Percentiles rank a stretch among this genome's conserved stretches.
Conservation (phyloP, 164 flowering plant genomes). For the Amborella trichopoda region DNA sequence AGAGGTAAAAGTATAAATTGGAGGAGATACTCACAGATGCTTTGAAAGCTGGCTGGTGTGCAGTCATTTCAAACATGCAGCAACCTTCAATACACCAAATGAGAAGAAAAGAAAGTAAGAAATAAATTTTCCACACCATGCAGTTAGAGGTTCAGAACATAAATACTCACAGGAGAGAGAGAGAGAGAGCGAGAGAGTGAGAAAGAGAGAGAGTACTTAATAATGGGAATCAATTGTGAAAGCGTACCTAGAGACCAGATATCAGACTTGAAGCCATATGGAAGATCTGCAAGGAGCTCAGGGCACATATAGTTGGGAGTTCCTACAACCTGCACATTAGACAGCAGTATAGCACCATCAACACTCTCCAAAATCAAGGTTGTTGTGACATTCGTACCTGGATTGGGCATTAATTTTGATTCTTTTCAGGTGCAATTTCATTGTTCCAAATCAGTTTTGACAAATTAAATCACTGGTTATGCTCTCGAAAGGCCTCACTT, state of each 20-base stretch:
- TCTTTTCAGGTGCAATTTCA: too few species aligned
- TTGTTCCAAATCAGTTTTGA: too few species aligned
- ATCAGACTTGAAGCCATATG: slow-evolving; percentile 98
- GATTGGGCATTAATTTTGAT: too few species aligned
- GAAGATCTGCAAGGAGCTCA: slow-evolving; percentile 99
- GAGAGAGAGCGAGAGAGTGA: not conserved
- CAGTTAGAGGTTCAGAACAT: not conserved
- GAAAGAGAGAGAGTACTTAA: too few species aligned
- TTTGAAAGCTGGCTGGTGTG: slow-evolving; percentile 86
- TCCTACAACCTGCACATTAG: slow-evolving; percentile 64
- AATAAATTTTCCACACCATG: not conserved
- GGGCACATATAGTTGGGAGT: slow-evolving; percentile 99
- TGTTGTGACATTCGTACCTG: too few species aligned
- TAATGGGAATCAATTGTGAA: too few species aligned
- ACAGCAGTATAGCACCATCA: slow-evolving; percentile 12
- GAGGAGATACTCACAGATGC: slow-evolving; percentile 99
- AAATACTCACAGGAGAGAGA: not conserved
- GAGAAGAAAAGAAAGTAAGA: slow-evolving; percentile 2
- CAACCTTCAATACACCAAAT: slow-evolving; percentile 94
- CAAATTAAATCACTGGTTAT: too few species aligned
- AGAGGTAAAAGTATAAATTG: too few species aligned
- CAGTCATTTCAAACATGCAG: slow-evolving; percentile 93
- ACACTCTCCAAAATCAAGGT: too few species aligned
- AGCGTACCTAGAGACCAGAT: slow-evolving; percentile 93
- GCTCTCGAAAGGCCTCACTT: too few species aligned